Base-by-base conservation (phyloP, 2,329 filamentous ascomycete species). In the Fusarium sambucinum region DNA sequence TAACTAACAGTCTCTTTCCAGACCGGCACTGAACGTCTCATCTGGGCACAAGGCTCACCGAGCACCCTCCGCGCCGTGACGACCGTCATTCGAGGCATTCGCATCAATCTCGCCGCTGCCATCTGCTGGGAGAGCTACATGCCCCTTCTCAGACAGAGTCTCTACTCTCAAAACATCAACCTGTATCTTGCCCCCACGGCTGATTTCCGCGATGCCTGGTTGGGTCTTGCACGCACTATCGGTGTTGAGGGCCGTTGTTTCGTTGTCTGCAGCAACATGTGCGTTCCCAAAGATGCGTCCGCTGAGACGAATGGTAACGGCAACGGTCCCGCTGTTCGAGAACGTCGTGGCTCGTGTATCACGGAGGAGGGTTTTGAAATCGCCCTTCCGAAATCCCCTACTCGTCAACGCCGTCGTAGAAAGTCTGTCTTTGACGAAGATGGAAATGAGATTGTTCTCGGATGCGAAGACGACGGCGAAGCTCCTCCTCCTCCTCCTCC, bases 71-170 rank as follows among this genome's bases (percentile, higher is more conserved):
- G 88, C 66, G 94, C 94, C 5, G 88, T 97, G 2, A 90, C 88
- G 27, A 94, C 93, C 2, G 87, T 84, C 25, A 93, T 97, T 77
- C 90, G 90, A 63, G 93, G 93, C 50, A 87, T 94, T 4, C 89
- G 88, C 67, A 80, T 97, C 63, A 95, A 92, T 58, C 86, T 97
- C 62, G 94, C 91, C 0, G 89, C 92, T 5, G 95, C 94, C 5
- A 96, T 98, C 70, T 97, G 94, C 83, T 97, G 94, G 94, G 94
- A 98, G 79, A 97, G 92, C 78, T 97, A 95, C 81, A 97, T 97
- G 94, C 94, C 94, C 0, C 82, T 97, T 19, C 83, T 97, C 10
- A 87, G 95, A 19, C 92, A 97, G 76, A 86, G 89, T 17, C 84
- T 97, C 37, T 98, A 97, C 78, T 86, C 88, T 4, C 95, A 97